Base-by-base conservation (phyloP, 805 yeast species). In the Zygosaccharomyces gambellarensis region DNA sequence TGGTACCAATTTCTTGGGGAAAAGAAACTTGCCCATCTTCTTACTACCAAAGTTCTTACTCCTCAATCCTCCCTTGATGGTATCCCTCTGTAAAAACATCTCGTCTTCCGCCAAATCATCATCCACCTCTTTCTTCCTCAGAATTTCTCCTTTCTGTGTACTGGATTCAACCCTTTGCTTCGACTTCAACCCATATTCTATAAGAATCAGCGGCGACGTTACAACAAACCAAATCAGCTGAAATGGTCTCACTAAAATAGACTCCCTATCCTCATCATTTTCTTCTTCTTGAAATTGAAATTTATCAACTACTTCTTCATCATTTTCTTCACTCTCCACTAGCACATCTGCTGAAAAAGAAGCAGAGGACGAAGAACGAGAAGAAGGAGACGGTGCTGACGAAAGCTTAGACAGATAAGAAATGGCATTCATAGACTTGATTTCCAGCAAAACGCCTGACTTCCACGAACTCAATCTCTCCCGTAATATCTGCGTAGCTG, bases 191-290 rank as follows among this genome's bases (percentile, higher is more conserved):
- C 62, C 63, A 22, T 59, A 50, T 48, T 62, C 63, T 12, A 80
- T 59, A 14, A 78, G 58, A 48, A 73, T 70, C 52, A 82, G 65
- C 0, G 90, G 90, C 58, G 75, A 79, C 1, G 82, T 73, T 5
- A 79, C 49, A n/a, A 83, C 52, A 45, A 69, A 72, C 78, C 86
- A 74, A 1, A 76, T 39, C 43, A 75, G 70, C 4, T 68, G 51
- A 12, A 80, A 49, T 2, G 90, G 90, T 48, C 74, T 75, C n/a
- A 78, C 53, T 4, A 83, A 30, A 30, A 42, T 21, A 14, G 36
- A 42, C 36, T 42, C 46, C 6, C 19, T 19, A 25, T 34, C 40
- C 6, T 7, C 40, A 9, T 22, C 36, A 25, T 28, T 21, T 17
- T 31, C 21, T 14, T 23, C 32, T 12, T 9, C 32, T 19, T 23